Evolutionary conservation across 371 early-diverging fungal species (phyloP).

Genomic region (Mucor indicus): DNA sequence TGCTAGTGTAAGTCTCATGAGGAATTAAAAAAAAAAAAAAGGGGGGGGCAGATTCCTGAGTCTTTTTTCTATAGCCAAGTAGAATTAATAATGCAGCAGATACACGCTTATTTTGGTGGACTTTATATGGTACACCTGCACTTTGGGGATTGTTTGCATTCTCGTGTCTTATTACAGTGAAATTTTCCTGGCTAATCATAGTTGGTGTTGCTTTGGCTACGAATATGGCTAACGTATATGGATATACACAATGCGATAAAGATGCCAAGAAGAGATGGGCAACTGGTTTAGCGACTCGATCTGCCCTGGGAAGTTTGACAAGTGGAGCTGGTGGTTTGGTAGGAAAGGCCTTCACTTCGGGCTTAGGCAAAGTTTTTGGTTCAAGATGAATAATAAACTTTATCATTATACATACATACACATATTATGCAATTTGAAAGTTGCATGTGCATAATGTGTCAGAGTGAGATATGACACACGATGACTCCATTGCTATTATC

Average conservation of each 20-base stretch:
- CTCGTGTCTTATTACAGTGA: conserved; percentile 69
- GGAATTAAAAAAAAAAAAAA: not conserved
- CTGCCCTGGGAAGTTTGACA: conserved; percentile 39
- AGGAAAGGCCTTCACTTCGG: conserved; percentile 38
- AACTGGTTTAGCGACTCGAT: conserved; percentile 40
- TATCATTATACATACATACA: too few species aligned
- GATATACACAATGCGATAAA: conserved; percentile 95
- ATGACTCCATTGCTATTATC: too few species aligned
- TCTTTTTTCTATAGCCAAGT: conserved; percentile 43
- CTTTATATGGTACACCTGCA: conserved; percentile 82
- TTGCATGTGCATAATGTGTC: too few species aligned
- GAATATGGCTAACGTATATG: conserved; percentile 87
- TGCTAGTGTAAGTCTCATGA: conserved; percentile 61
- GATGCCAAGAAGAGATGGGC: conserved; percentile 78
- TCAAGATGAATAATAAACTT: conserved; percentile 20
- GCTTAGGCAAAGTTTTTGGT: conserved; percentile 33
- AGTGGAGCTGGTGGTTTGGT: conserved; percentile 39
- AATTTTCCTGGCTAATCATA: conserved; percentile 79
- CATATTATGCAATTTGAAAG: too few species aligned
- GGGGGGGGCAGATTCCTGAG: not conserved
- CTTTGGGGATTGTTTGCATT: conserved; percentile 86
- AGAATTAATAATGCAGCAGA: conserved; percentile 80
- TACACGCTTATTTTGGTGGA: conserved; percentile 88
- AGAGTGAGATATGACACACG: too few species aligned
- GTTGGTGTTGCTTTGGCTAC: conserved; percentile 81